Conservation (phyloP, 2,329 filamentous ascomycete species). For the Fusarium robinianum region DNA sequence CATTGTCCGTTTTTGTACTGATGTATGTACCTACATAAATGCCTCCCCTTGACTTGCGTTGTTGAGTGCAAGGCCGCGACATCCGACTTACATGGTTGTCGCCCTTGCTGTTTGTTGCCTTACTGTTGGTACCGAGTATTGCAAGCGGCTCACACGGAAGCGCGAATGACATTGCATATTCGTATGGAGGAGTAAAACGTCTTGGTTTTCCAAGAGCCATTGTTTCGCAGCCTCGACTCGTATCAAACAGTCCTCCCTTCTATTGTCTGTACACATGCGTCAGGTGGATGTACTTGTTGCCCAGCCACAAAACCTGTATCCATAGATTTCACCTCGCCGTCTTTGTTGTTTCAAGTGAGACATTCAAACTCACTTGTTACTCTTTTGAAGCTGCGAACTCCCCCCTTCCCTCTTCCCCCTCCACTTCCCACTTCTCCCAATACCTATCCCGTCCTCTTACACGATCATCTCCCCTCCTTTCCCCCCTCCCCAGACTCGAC, state of each 20-base stretch:
- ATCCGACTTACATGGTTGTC: slow-evolving; percentile 12
- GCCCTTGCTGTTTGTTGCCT: too few species aligned
- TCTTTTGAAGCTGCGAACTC: neutral
- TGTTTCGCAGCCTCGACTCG: too few species aligned
- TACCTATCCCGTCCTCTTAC: slow-evolving; percentile 17
- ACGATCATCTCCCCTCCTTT: slow-evolving; percentile 10
- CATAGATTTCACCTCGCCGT: too few species aligned
- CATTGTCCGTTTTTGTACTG: slow-evolving; percentile 6
- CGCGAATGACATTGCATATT: slow-evolving; percentile 1
- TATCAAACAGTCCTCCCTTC: too few species aligned
- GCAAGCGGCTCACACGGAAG: slow-evolving; percentile 6
- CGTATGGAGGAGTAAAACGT: too few species aligned
- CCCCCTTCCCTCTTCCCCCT: slow-evolving; percentile 2
- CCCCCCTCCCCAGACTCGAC: slow-evolving; percentile 1
- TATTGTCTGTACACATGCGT: too few species aligned
- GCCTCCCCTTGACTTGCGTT: slow-evolving; percentile 2
- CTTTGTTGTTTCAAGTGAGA: neutral
- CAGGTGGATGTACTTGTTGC: too few species aligned
- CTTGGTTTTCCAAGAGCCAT: too few species aligned
- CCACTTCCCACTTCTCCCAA: slow-evolving; percentile 8
- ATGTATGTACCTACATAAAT: slow-evolving; percentile 10
- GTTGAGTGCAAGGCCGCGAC: slow-evolving; percentile 16
- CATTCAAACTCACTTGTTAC: neutral
- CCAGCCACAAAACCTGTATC: too few species aligned
- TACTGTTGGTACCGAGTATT: slow-evolving; percentile 7